Evolutionary conservation across 2,329 filamentous ascomycete genomes (phyloP), one percentile per base, ranked within the genome.

Genomic region (Beauveria sp.): DNA sequence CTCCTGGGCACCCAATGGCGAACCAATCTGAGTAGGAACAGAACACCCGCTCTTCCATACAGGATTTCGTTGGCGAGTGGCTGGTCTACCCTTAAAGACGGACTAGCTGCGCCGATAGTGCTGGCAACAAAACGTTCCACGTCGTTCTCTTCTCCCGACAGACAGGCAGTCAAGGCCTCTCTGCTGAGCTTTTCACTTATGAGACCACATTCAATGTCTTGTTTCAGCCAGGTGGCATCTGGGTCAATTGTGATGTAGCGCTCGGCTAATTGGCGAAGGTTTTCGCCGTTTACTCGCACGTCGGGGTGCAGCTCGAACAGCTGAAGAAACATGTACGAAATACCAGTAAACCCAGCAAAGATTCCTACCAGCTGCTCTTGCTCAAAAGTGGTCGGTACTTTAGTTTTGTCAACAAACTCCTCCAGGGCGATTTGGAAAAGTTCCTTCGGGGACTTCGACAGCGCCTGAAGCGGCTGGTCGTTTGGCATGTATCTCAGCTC

Each of bases 11-110:
- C 82, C 64, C 80, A 81, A 30, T 80, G 78, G 24, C 81, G 81
- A 40, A 89, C 82, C 62, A 89, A 73, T 1, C 88, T 79, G 46
- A 91, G 78, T 49, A 89, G 75, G 69, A 90, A 90, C 26, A 91
- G 75, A 58, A 85, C 83, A 0, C 88, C 88, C 1, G 87, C 85
- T 12, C 86, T 80, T 6, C 88, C 88, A 69, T 87, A 86, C 6
- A 88, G 73, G 71, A 86, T 81, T 68, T 90, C 87, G 59, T 88
- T 84, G 1, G 73, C 69, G 42, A 75, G 77, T 1, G 72, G 77
- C 28, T 80, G 79, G 2, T 68, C 68, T n/a, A 66, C 62, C 2
- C 60, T 5, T 62, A n/a, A n/a, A 14, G 26, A 28, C 9, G 50
- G 18, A 9, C 14, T 22, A 20, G 50, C 38, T 9, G 20, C 50